Evolutionary conservation across 129 eudicot genomes (phyloP).

Genomic region (Calendula officinalis): DNA sequence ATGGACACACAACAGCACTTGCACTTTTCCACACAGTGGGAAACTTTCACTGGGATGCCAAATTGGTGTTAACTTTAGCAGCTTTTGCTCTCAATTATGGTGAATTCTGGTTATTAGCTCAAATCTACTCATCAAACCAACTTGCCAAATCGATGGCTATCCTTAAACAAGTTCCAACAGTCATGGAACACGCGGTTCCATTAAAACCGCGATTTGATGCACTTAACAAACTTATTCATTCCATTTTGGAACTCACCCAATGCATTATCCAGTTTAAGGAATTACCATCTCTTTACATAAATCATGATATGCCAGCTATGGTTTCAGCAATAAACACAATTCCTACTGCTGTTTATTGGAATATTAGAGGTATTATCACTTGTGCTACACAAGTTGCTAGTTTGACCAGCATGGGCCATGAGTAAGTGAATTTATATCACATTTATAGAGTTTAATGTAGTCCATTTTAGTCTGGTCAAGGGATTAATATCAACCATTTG

Average conservation of each 20-base stretch:
- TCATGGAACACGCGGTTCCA: conserved; percentile 42
- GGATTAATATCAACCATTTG: no score
- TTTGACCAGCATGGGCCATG: conserved; percentile 60
- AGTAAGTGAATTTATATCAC: conserved; percentile 35
- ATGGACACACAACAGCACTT: conserved; percentile 54
- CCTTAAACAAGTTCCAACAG: conserved; percentile 59
- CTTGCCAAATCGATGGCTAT: conserved; percentile 74
- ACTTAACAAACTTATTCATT: conserved; percentile 42
- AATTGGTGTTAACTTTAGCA: conserved; percentile 64
- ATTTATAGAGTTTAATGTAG: no score
- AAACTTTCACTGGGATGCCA: conserved; percentile 78
- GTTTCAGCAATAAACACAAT: conserved; percentile 44
- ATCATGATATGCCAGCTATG: conserved; percentile 48
- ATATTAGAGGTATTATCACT: conserved; percentile 48
- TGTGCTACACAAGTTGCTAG: conserved; percentile 52
- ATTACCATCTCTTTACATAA: conserved; percentile 47
- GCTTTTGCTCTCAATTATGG: conserved; percentile 80
- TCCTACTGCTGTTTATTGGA: conserved; percentile 77
- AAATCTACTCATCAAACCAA: conserved; percentile 50
- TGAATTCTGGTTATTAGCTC: conserved; percentile 83
- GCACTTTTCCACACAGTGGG: conserved; percentile 48
- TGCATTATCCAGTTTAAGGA: conserved; percentile 58
- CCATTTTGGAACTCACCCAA: conserved; percentile 48
- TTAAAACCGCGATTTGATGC: conserved; percentile 57
- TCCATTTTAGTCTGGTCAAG: no score